Evolutionary conservation across 805 yeast genomes (phyloP).

Genomic region (Candida boleticola): DNA sequence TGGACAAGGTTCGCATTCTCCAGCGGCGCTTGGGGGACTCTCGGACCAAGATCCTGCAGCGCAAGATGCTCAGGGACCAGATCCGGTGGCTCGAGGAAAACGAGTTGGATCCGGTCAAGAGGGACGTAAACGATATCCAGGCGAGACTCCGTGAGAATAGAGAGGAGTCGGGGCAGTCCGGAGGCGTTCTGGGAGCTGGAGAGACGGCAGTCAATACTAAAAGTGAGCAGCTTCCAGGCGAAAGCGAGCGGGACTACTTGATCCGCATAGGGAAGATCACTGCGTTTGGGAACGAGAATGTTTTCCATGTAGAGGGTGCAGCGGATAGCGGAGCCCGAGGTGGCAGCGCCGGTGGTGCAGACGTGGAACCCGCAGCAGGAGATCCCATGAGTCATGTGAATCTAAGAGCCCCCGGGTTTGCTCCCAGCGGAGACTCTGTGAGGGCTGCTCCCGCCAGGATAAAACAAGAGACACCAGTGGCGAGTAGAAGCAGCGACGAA

Average conservation of each 20-base stretch:
- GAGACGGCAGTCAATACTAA: constrained; percentile 6
- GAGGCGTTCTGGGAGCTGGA: constrained; percentile 7
- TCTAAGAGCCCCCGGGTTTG: constrained; percentile 52
- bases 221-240: constrained; percentile 58
- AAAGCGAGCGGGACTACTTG: constrained; percentile 73
- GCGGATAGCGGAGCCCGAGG: constrained; percentile 7
- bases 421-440: constrained; percentile 45
- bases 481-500: neutral
- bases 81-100: constrained; percentile 46
- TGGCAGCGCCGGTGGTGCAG: too few relatives aligned
- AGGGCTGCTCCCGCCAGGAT: constrained; percentile 16
- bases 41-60: constrained; percentile 62
- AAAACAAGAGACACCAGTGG: neutral
- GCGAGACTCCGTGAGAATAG: constrained; percentile 31
- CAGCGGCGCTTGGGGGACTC: constrained; percentile 49
- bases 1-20: constrained; percentile 45
- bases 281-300: constrained; percentile 76
- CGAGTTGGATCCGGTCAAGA: constrained; percentile 52
- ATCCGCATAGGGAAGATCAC: constrained; percentile 90
- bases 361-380: too few relatives aligned
- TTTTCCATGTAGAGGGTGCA: constrained; percentile 43
- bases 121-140: constrained; percentile 59
- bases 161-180: constrained; percentile 38
- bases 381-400: constrained; percentile 37
- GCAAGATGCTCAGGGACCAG: constrained; percentile 53